Base-by-base conservation (phyloP, 1,284 basidiomycete species). In the Laetiporus sulphureus region DNA sequence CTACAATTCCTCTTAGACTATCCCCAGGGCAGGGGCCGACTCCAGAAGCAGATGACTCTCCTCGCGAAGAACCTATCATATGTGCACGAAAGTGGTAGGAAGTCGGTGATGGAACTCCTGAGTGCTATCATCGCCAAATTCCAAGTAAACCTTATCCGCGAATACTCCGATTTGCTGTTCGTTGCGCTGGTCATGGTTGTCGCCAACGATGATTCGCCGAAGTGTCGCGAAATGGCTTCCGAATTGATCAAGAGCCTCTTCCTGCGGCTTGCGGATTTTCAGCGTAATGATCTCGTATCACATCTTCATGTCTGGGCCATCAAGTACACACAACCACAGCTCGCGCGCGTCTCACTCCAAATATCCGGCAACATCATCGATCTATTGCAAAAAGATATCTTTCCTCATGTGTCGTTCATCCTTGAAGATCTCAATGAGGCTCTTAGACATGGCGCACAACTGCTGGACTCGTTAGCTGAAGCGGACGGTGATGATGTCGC, bases 1-100 rank as follows among this genome's bases (percentile, higher is more conserved):
- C 77, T 99, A 32, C 91, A 96, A 57, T 99, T 99, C 73, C 69
- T 99, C 44, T 79, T 99, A 30, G 95, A 99, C 57, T 99, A 99
- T 57, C 96, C 96, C 1, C 96, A 99, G 61, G 96, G 96, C 27
- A 89, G 91, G 54, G 89, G 87, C 1, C 80, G 95, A 2, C 72
- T 99, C 10, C 83, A 81, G 47, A 85, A 82, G 38, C 90, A 91
- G 54, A 88, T 99, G 75, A 77, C 83, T 0, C 97, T 97, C 69
- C 73, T 99, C 20, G 91, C 92, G 19, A 91, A 91, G 61, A 99
- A 99, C 60, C 66, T 98, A 20, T 83, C 90, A 4, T 99, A 98
- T 62, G 77, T 85, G 22, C 82, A 90, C 60, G 93, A 98, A 57
- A 88, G 82, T 41, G 96, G 96, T 1, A 78, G 96, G 30, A 73